Base-by-base conservation (phyloP, 2,329 filamentous ascomycete genomes). In the Sclerotinia nivalis region DNA sequence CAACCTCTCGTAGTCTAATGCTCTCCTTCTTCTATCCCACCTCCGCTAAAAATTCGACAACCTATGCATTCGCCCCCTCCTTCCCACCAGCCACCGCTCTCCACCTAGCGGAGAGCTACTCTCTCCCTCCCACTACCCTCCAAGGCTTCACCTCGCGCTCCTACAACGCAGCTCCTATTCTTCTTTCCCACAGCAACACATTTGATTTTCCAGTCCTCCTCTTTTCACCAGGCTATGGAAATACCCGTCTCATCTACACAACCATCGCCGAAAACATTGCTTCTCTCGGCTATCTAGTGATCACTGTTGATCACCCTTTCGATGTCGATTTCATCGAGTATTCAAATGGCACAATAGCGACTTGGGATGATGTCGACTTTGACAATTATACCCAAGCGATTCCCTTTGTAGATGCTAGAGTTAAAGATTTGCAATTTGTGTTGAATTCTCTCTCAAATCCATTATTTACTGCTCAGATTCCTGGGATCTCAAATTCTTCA, bases 301-400 rank as follows among this genome's bases (percentile, higher is more conserved):
- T 80, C 4, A 76, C 77, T 6, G 71, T 81, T 31, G 80, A 81
- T 61, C 79, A 80, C 64, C 77, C 80, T 4, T 79, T 79, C 61
- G 80, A 81, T 71, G 74, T 75, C 0, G 72, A 76, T 13, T 75
- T 80, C 25, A 76, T 81, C 9, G 76, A 77, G 37, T 81, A 77
- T 28, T 78, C 79, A 0, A 75, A 80, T 54, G 75, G 72, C 37
- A 69, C 70, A 9, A 47, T 49, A 8, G 59, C 40, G 5, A 71
- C 70, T 0, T 69, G 75, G 7, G n/a, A 68, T 8, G 72, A 45
- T 4, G 50, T 69, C 8, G 69, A 77, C 4, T 70, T 76, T 13
- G 62, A 50, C 0, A 68, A 70, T 3, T 70, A 74, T 10, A 71
- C 65, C 6, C 68, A 71, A 34, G 58, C 72, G 20, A 59, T 65